Percentiles rank a stretch among this genome's conserved stretches.
Conservation (phyloP, 2,329 filamentous ascomycete species). For the Aspergillus aculeatinus region DNA sequence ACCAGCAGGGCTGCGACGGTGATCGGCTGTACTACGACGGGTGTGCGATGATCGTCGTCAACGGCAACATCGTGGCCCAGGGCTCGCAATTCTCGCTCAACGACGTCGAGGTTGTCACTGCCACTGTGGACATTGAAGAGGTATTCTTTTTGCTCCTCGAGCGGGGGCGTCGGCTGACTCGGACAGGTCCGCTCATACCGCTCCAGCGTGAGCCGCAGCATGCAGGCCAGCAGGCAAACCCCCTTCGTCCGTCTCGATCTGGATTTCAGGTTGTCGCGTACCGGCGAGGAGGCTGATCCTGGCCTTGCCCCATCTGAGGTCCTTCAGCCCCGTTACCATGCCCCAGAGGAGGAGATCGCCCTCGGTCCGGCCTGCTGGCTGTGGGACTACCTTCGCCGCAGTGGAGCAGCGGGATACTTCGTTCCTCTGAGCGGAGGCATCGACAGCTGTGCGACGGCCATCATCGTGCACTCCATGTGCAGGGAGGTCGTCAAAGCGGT, state of each 20-base stretch:
- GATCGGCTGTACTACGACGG: constrained; percentile 65
- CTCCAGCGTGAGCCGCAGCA: constrained; percentile 28
- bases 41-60: constrained; percentile 62
- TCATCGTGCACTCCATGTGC: constrained; percentile 44
- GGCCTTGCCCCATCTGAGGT: constrained; percentile 46
- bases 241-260: constrained; percentile 40
- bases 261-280: constrained; percentile 36
- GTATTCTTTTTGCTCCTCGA: constrained; percentile 49
- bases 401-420: constrained; percentile 40
- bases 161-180: background rate
- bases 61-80: constrained; percentile 64
- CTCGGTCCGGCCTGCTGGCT: constrained; percentile 65
- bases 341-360: constrained; percentile 67
- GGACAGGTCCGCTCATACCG: constrained; percentile 38
- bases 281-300: constrained; percentile 45
- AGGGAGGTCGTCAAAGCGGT: constrained; percentile 37
- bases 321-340: constrained; percentile 55
- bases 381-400: constrained; percentile 48
- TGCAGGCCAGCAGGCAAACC: constrained; percentile 35
- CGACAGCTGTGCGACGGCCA: constrained; percentile 40
- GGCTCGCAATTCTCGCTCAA: constrained; percentile 65
- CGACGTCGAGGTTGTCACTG: constrained; percentile 65
- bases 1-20: constrained; percentile 60
- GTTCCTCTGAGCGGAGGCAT: constrained; percentile 43
- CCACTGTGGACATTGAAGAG: constrained; percentile 69